Evolutionary conservation across 805 yeast species (phyloP).

Genomic region (Wickerhamomyces ciferrii): DNA sequence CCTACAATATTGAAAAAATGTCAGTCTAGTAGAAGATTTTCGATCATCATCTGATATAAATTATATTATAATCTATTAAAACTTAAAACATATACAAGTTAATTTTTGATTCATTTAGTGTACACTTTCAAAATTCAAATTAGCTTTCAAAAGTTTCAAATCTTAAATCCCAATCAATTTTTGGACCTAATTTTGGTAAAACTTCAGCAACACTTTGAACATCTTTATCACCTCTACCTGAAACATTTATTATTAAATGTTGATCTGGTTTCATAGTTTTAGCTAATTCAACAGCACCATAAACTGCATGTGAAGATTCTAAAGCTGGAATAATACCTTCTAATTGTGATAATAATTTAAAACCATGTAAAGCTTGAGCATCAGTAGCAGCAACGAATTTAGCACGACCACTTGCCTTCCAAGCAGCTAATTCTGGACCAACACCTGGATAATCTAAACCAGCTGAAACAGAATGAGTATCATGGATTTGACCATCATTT

Average conservation of each 20-base stretch:
- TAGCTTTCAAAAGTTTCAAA: slow-evolving; percentile 43
- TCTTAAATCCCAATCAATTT: slow-evolving; percentile 94
- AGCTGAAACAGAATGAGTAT: slow-evolving; percentile 97
- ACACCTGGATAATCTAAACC: slow-evolving; percentile 99
- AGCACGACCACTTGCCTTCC: slow-evolving; percentile 95
- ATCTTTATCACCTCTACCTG: slow-evolving; percentile 99
- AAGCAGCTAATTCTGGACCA: slow-evolving; percentile 94
- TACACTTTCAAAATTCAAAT: too few species aligned
- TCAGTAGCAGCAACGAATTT: slow-evolving; percentile 89
- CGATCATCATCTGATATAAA: too few species aligned
- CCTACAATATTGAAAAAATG: too few species aligned
- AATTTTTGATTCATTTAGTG: too few species aligned
- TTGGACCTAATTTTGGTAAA: slow-evolving; percentile 83
- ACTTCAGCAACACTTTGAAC: slow-evolving; percentile 96
- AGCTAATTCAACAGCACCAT: slow-evolving; percentile 86
- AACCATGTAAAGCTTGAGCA: slow-evolving; percentile 91
- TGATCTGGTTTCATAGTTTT: slow-evolving; percentile 74
- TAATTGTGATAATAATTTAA: slow-evolving; percentile 79
- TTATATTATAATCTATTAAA: too few species aligned
- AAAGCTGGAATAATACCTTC: slow-evolving; percentile 99
- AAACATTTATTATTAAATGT: slow-evolving; percentile 80
- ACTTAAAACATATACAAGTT: too few species aligned
- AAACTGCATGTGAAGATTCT: slow-evolving; percentile 95
- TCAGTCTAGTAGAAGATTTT: too few species aligned
- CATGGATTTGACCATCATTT: slow-evolving; percentile 92